phyloP scores from a whole-genome alignment of 306 rosid genomes.

The Cercis canadensis region DNA sequence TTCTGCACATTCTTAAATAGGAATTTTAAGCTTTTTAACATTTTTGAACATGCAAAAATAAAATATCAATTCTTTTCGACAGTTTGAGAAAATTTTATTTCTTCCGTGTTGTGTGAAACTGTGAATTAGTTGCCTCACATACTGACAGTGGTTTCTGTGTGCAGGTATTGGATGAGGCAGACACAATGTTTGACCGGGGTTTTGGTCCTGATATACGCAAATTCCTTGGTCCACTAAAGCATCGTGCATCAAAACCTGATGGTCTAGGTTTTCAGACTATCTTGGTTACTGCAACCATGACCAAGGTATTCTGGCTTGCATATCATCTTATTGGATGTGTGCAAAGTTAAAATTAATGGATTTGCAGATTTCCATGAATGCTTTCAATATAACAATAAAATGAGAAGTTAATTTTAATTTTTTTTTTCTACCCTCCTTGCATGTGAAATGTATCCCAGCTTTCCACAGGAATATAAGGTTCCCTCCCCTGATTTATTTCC shows the following conservation, averaged over 20 bases:
- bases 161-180: conserved; percentile 97
- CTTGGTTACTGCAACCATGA: conserved; percentile 96
- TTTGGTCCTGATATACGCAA: conserved; percentile 97
- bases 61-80: background rate
- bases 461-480: too few relatives aligned
- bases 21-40: background rate
- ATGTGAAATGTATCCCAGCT: too few relatives aligned
- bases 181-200: conserved; percentile 97
- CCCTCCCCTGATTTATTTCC: too few relatives aligned
- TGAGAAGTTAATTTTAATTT: background rate
- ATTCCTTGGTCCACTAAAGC: conserved; percentile 75
- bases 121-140: conserved; percentile 11
- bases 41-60: conserved; percentile 17
- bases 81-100: conserved; percentile 2
- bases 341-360: conserved; percentile 17
- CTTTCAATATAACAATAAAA: background rate
- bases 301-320: conserved; percentile 58
- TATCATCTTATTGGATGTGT: conserved; percentile 29
- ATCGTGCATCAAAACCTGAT: conserved; percentile 70
- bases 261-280: conserved; percentile 84
- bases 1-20: background rate
- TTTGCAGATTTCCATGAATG: conserved; percentile 8
- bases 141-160: conserved; percentile 32
- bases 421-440: too few relatives aligned
- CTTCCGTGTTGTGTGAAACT: too few relatives aligned